These are phyloP conservation scores for Rosa lucieae DNA, from an alignment of 306 rosid genomes.

Conservation along the genomic window DNA sequence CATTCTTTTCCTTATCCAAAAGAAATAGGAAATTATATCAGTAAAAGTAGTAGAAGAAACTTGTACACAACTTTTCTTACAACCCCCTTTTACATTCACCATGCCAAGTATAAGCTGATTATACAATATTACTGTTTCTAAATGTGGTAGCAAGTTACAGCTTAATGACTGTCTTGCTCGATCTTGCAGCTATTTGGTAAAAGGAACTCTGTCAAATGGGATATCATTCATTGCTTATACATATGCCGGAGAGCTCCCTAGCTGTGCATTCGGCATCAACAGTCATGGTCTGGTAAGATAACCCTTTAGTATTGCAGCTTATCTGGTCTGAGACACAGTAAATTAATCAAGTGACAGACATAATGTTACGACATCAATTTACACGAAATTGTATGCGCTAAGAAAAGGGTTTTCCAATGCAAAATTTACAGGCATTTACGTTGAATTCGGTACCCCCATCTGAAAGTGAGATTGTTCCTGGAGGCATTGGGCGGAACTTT, in stretches of 20 bases:
- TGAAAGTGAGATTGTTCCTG: conserved; percentile 61
- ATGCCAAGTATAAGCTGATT: background rate
- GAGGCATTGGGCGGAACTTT: conserved; percentile 79
- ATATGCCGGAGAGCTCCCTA: conserved; percentile 95
- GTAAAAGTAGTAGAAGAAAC: background rate
- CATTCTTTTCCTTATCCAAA: background rate
- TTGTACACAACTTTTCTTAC: background rate
- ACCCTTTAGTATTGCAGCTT: background rate
- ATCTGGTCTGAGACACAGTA: background rate
- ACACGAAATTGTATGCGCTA: background rate
- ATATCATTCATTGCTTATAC: conserved; percentile 66
- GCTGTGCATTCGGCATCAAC: conserved; percentile 73
- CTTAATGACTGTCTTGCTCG: background rate
- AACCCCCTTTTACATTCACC: background rate
- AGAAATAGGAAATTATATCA: background rate
- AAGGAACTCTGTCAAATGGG: conserved; percentile 57
- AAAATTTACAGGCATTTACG: conserved; percentile 61
- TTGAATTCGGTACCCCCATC: conserved; percentile 69
- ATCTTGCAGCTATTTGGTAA: conserved; percentile 65
- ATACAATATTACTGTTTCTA: background rate
- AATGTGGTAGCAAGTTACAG: background rate
- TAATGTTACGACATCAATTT: background rate
- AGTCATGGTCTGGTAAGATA: conserved; percentile 59
- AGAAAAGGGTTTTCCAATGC: background rate
- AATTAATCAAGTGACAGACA: background rate